Base-by-base conservation (phyloP, 148 eudicot genomes). In the Camellia sinensis region DNA sequence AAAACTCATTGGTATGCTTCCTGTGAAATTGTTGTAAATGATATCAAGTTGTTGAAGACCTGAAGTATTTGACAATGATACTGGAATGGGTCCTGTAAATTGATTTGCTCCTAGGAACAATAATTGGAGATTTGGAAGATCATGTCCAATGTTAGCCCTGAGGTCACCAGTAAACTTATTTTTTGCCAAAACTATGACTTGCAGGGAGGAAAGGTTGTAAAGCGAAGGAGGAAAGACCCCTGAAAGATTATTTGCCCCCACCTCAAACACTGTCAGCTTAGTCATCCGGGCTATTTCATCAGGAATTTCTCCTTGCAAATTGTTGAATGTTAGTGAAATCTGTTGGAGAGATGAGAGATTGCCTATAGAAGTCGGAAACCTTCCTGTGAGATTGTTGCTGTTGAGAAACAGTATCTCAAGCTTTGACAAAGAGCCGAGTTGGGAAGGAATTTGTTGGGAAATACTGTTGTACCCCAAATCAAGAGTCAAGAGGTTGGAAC, bases 301-400 rank as follows among this genome's bases (percentile, higher is more conserved):
- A 6, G 71, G 71, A 41, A 67, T 41, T 13, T 43, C n/a, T 67
- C 71, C 71, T 6, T 43, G n/a, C 46, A 67, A 67, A 67, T 40
- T 0, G 17, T 67, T 67, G 17, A 41, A 67, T 0, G 6, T 2
- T 11, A 79, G 18, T 13, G 72, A 45, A 52, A 86, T 76, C 4
- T 37, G 13, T 70, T 41, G 60, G 12, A 85, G 70, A 5, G 85
- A 80, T 50, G 88, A 56, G 13, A 85, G 72, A 18, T 85, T 85
- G 17, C 85, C 89, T 0, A 87, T 29, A 3, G 61, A 84, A 14
- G 75, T 3, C 7, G 89, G 87, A 21, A 87, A 44, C 6, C 1
- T 8, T 17, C 89, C 85, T 6, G 80, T 80, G n/a, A 87, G 69
- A 40, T 71, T 77, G 73, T 84, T 87, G 66, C n/a, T 45, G 2